These are phyloP conservation scores for Talaromyces funiculosus DNA, from an alignment of 2,329 filamentous ascomycete species.

Conservation along the genomic window DNA sequence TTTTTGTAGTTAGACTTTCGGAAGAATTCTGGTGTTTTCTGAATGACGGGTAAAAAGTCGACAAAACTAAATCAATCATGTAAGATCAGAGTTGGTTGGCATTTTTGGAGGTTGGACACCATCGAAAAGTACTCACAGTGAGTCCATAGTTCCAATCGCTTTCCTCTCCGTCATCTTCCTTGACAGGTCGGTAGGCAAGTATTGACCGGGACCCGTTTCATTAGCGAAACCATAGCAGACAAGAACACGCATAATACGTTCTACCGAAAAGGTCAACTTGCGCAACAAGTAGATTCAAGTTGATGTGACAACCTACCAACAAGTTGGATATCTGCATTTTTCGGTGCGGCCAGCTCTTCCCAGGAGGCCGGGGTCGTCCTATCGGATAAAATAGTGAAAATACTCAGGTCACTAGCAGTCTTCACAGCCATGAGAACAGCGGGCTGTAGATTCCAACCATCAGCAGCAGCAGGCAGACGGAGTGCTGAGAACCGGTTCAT, in stretches of 20 bases:
- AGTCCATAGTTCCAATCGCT: slow-evolving; percentile 19
- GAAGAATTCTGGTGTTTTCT: slow-evolving; percentile 24
- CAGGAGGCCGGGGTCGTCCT: slow-evolving; percentile 10
- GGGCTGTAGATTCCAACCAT: neutral
- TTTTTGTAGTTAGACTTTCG: slow-evolving; percentile 22
- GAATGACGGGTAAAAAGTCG: neutral
- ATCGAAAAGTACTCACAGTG: slow-evolving; percentile 18
- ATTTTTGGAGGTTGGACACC: neutral
- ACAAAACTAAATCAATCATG: slow-evolving; percentile 15
- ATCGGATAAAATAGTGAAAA: slow-evolving; percentile 13
- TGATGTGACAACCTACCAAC: slow-evolving; percentile 9
- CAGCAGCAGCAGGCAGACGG: neutral
- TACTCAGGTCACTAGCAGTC: slow-evolving; percentile 14
- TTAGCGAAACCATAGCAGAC: slow-evolving; percentile 32
- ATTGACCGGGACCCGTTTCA: slow-evolving; percentile 21
- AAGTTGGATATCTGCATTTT: slow-evolving; percentile 10
- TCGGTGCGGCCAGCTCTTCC: slow-evolving; percentile 9
- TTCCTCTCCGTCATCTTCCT: slow-evolving; percentile 20
- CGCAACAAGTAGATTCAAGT: slow-evolving; percentile 18
- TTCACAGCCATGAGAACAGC: slow-evolving; percentile 12
- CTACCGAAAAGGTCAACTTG: slow-evolving; percentile 20
- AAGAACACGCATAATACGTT: slow-evolving; percentile 34
- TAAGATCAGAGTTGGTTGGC: neutral
- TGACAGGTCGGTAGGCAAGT: slow-evolving; percentile 21
- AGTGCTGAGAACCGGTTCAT: slow-evolving; percentile 14